phyloP scores from a whole-genome alignment of 2,329 filamentous ascomycete genomes.

The Monosporascus sp. region DNA sequence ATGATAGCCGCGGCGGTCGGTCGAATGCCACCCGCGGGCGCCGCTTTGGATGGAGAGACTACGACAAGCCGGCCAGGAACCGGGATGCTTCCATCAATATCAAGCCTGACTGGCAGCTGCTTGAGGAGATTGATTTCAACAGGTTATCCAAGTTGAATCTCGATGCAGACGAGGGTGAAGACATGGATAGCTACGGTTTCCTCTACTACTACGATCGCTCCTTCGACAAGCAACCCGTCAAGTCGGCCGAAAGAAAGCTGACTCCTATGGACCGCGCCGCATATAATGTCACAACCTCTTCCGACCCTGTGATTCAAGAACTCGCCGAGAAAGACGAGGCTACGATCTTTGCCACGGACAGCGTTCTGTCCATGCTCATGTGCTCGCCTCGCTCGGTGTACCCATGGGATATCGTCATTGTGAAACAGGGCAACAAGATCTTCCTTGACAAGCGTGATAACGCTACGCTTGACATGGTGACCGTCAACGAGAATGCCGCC shows the following conservation, averaged over 20 bases:
- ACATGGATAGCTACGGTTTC: conserved; percentile 93
- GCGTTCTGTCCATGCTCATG: conserved; percentile 98
- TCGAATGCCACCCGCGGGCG: conserved; percentile 68
- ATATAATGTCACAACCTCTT: conserved; percentile 96
- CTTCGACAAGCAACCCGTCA: conserved; percentile 90
- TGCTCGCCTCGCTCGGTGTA: conserved; percentile 94
- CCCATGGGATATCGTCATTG: conserved; percentile 96
- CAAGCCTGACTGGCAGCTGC: conserved; percentile 88
- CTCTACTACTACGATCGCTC: conserved; percentile 96
- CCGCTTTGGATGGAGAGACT: conserved; percentile 97
- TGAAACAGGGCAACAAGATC: conserved; percentile 90
- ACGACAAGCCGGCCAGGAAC: conserved; percentile 95
- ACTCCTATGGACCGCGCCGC: conserved; percentile 86
- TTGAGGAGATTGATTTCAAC: conserved; percentile 98
- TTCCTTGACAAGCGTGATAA: conserved; percentile 98
- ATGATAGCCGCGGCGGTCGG: conserved; percentile 69
- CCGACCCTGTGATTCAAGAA: conserved; percentile 94
- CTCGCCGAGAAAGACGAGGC: conserved; percentile 93
- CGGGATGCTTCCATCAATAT: conserved; percentile 95
- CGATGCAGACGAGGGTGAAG: conserved; percentile 90
- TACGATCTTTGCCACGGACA: conserved; percentile 94
- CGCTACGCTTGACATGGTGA: conserved; percentile 91
- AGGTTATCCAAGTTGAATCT: conserved; percentile 92
- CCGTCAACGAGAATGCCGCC: conserved; percentile 96
- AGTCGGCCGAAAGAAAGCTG: conserved; percentile 81